Conservation (phyloP, 805 yeast species). For the Tetrapisispora nanseiensis region DNA sequence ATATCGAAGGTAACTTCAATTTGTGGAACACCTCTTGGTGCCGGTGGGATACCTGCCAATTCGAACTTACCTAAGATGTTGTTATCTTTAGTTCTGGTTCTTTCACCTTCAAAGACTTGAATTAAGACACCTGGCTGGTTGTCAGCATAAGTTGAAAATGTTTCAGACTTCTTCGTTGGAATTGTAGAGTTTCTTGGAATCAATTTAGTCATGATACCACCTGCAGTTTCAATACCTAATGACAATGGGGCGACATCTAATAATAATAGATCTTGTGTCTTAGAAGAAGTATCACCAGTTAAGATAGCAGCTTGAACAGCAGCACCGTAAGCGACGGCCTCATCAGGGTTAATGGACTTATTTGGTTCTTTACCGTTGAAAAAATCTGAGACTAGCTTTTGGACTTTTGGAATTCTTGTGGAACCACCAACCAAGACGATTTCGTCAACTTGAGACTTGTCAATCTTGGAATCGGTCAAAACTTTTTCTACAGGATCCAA, state of each 20-base stretch:
- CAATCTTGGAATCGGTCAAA: slow-evolving; percentile 79
- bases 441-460: slow-evolving; percentile 83
- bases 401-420: slow-evolving; percentile 95
- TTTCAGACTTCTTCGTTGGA: slow-evolving; percentile 95
- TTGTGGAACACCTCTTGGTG: slow-evolving; percentile 98
- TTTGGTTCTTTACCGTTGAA: slow-evolving; percentile 97
- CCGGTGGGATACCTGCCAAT: slow-evolving; percentile 93
- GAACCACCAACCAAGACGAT: slow-evolving; percentile 96
- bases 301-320: slow-evolving; percentile 97
- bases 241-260: slow-evolving; percentile 97
- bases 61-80: slow-evolving; percentile 95
- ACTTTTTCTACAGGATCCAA: slow-evolving; percentile 94
- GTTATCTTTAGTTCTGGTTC: slow-evolving; percentile 92
- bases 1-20: slow-evolving; percentile 94
- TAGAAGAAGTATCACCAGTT: slow-evolving; percentile 91
- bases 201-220: slow-evolving; percentile 98
- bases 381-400: slow-evolving; percentile 90
- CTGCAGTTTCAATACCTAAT: slow-evolving; percentile 96
- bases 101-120: slow-evolving; percentile 97
- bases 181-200: slow-evolving; percentile 95
- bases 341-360: slow-evolving; percentile 95
- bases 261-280: slow-evolving; percentile 89
- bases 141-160: slow-evolving; percentile 93
- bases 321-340: slow-evolving; percentile 99
- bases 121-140: slow-evolving; percentile 98